Evolutionary conservation across 106 monocot genomes (phyloP).

Genomic region (Allium cepa): DNA sequence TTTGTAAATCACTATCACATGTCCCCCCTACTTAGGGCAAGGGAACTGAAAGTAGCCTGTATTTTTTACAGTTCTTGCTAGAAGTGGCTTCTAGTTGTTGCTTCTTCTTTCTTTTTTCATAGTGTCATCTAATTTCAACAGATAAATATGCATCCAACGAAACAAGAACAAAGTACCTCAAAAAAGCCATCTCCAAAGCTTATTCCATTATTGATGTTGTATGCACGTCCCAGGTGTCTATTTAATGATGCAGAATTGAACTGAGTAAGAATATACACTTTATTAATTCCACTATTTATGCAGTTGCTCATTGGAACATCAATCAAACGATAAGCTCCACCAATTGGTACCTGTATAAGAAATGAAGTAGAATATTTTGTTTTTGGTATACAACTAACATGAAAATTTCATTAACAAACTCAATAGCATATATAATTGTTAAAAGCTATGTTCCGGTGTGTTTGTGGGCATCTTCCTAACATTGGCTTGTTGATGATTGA

Average conservation of each 20-base stretch:
- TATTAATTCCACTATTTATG: conserved; percentile 61
- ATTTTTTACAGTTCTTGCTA: too few relatives aligned
- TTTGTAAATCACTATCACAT: too few relatives aligned
- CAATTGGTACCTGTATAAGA: conserved; percentile 29
- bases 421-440: too few relatives aligned
- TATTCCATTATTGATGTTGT: conserved; percentile 43
- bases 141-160: not conserved
- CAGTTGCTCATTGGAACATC: conserved; percentile 77
- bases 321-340: conserved; percentile 56
- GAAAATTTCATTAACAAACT: too few relatives aligned
- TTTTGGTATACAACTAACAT: not conserved
- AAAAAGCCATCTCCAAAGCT: conserved; percentile 56
- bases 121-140: not conserved
- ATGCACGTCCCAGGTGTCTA: conserved; percentile 45
- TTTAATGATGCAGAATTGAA: conserved; percentile 60
- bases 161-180: conserved; percentile 26
- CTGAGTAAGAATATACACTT: conserved; percentile 59
- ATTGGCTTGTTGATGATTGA: too few relatives aligned
- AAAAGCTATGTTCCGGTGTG: too few relatives aligned
- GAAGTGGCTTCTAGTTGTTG: too few relatives aligned
- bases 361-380: not conserved
- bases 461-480: too few relatives aligned
- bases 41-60: too few relatives aligned
- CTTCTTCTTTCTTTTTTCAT: too few relatives aligned
- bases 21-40: too few relatives aligned